Percentiles rank a stretch among this genome's conserved stretches.
These are phyloP conservation scores for Hortaea sp. DNA, from an alignment of 2,329 filamentous ascomycete species.

Conservation along the genomic window DNA sequence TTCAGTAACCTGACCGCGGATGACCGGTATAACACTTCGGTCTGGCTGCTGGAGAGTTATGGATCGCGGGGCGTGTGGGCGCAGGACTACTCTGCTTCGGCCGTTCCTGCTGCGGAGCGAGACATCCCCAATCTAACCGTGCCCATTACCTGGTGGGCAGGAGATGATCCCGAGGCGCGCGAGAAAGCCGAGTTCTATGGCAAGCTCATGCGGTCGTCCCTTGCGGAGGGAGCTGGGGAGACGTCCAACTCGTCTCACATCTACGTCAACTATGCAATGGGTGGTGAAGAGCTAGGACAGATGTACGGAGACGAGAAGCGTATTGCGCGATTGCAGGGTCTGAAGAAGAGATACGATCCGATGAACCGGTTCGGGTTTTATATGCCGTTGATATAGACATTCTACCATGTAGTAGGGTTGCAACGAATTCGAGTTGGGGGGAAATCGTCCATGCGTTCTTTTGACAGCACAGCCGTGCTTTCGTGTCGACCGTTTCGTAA, in stretches of 20 bases:
- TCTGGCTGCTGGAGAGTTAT: background rate
- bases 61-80: background rate
- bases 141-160: background rate
- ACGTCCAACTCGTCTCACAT: conserved; percentile 10
- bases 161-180: background rate
- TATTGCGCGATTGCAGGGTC: conserved; percentile 18
- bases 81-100: background rate
- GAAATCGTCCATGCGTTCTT: no score
- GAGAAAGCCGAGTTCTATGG: conserved; percentile 1
- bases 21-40: background rate
- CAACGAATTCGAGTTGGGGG: no score
- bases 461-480: no score
- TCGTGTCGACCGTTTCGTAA: no score
- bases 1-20: background rate
- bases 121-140: background rate
- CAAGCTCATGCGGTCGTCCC: background rate
- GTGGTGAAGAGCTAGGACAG: conserved; percentile 19
- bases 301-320: conserved; percentile 24
- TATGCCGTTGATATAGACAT: conserved; percentile 10
- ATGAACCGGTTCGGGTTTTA: conserved; percentile 23
- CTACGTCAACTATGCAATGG: conserved; percentile 29
- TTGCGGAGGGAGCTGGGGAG: background rate
- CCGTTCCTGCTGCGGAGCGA: background rate
- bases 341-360: conserved; percentile 28
- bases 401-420: background rate